Conservation (phyloP, 2,329 filamentous ascomycete genomes). For the Dactylellina leptospora region DNA sequence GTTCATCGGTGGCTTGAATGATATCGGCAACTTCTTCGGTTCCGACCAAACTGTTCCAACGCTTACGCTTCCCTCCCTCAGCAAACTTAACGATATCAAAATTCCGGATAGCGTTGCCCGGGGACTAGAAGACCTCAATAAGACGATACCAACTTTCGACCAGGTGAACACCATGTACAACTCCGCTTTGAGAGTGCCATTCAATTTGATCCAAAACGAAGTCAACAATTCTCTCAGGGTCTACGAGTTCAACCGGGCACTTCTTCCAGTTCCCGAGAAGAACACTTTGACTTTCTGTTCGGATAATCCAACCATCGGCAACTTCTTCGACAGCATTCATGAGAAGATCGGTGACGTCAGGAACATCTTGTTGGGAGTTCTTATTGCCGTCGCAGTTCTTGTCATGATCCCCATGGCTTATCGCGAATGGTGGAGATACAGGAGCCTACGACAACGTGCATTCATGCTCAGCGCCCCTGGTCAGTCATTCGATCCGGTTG, state of each 20-base stretch:
- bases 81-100: conserved; percentile 74
- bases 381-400: conserved; percentile 75
- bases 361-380: conserved; percentile 78
- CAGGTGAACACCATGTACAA: conserved; percentile 80
- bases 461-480: conserved; percentile 71
- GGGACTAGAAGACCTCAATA: conserved; percentile 76
- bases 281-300: conserved; percentile 87
- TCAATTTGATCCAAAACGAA: conserved; percentile 74
- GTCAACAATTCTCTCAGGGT: conserved; percentile 75
- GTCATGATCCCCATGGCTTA: conserved; percentile 82
- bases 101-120: conserved; percentile 67
- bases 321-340: conserved; percentile 81
- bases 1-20: conserved; percentile 68
- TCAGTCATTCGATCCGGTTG: conserved; percentile 74
- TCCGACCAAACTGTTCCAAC: conserved; percentile 62
- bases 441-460: conserved; percentile 74
- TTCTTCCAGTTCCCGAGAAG: conserved; percentile 85
- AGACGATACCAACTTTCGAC: conserved; percentile 81
- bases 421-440: conserved; percentile 80
- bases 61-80: conserved; percentile 73
- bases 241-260: conserved; percentile 79
- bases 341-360: conserved; percentile 73
- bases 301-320: conserved; percentile 79
- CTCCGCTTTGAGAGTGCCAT: conserved; percentile 77
- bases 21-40: conserved; percentile 66